Percentiles rank a stretch among this genome's conserved stretches.
These are phyloP conservation scores for Cinchona pubescens DNA, from an alignment of 257 asterid species.

Conservation along the genomic window DNA sequence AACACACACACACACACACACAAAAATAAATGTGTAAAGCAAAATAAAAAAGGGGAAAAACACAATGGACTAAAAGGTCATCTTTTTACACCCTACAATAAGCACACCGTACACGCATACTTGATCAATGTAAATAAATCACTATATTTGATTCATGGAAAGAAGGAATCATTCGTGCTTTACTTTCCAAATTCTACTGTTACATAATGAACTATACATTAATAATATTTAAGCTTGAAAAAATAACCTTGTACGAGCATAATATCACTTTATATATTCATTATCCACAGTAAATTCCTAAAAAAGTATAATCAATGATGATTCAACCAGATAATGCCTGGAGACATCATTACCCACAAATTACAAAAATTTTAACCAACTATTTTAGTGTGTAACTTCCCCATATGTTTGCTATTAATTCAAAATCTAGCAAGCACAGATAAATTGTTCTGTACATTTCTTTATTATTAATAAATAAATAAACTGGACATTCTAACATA, in stretches of 20 bases:
- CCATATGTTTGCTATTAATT: no score
- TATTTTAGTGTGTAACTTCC: no score
- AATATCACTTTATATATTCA: background rate
- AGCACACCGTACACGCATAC: background rate
- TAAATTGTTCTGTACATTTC: no score
- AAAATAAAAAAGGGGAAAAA: no score
- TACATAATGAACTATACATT: no score
- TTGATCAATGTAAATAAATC: background rate
- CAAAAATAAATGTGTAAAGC: no score
- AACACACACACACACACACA: no score
- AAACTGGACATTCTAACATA: no score
- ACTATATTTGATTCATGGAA: background rate
- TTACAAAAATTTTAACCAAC: background rate
- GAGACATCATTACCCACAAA: background rate
- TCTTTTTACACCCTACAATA: no score
- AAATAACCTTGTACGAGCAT: background rate
- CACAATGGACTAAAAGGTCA: no score
- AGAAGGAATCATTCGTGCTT: background rate
- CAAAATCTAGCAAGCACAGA: no score
- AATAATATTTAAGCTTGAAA: background rate
- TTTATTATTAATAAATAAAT: no score
- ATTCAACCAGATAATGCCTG: background rate
- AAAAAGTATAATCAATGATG: background rate
- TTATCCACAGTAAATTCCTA: background rate
- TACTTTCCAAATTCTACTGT: background rate